Evolutionary conservation across 257 asterid species (phyloP), one percentile per base, ranked within the genome.

Genomic region (Handroanthus guayacan): DNA sequence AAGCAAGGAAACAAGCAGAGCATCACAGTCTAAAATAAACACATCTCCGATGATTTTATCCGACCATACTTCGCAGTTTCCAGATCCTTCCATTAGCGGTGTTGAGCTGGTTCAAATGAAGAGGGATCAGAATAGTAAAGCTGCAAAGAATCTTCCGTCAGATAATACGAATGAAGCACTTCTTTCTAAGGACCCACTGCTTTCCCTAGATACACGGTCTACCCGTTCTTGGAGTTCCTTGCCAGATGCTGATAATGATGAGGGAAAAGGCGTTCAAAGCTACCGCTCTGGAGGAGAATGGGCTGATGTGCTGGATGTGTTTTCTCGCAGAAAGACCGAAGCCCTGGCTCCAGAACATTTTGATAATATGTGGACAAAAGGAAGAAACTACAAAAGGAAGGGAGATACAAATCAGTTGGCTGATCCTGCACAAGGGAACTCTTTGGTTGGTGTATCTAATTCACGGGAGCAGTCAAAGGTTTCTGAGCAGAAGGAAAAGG

Each of bases 361-460:
- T 69, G 99, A 95, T 77, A 93, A 90, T 81, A 89, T 95, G 98
- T 93, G 99, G 99, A 75, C 97, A 9, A 93, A 89, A 82, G 99
- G 99, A 69, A 90, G 86, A 88, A 82, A 89, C 86, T 95, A 92
- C 84, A 86, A 78, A 80, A 85, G 81, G 79, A 89, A 86, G 75
- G 93, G 85, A 67, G 92, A 74, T 38, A 69, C 64, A 54, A 71
- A 75, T 80, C 87, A 68, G 67, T 74, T 60, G 9, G 78, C 75
- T 67, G 84, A 75, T 84, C 85, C 84, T 69, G 66, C 52, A 11
- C 79, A 75, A 41, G 82, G 61, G 64, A 84, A 80, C 84, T 83
- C 91, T 62, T 55, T 56, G 55, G 83, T 68, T 62, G 86, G 87
- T 75, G 67, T 76, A 71, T 85, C 88, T 45, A 86, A 88, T 83